Percentiles rank a stretch among this genome's conserved stretches.
phyloP scores from a whole-genome alignment of 129 eudicot species.

The Artemisia annua region DNA sequence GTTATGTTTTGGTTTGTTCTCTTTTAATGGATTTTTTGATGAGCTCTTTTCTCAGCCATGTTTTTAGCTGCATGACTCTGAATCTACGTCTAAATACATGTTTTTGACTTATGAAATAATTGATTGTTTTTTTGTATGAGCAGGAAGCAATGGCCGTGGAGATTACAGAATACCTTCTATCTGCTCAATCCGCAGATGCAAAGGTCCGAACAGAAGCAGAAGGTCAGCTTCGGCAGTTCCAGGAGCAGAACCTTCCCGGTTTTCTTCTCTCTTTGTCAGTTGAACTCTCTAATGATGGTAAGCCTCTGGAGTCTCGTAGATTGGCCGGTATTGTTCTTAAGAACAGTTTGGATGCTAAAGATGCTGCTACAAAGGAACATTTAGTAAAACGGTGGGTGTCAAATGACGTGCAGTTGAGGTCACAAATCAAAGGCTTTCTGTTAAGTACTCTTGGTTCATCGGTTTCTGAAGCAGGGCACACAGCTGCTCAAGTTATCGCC shows the following conservation, averaged over 20 bases:
- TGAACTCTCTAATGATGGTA: conserved; percentile 75
- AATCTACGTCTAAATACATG: background rate
- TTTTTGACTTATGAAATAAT: background rate
- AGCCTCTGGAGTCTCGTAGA: conserved; percentile 79
- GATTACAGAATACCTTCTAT: conserved; percentile 68
- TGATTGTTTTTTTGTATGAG: background rate
- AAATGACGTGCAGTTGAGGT: conserved; percentile 50
- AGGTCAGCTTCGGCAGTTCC: conserved; percentile 59
- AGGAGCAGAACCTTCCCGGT: conserved; percentile 74
- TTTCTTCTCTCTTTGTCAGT: conserved; percentile 70
- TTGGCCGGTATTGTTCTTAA: conserved; percentile 91
- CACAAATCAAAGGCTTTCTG: conserved; percentile 65
- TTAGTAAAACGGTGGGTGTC: conserved; percentile 73
- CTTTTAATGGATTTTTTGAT: too few species aligned
- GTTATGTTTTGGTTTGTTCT: too few species aligned
- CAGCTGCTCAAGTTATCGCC: conserved; percentile 90
- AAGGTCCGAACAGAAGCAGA: conserved; percentile 79
- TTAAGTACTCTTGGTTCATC: conserved; percentile 74
- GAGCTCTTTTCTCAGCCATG: too few species aligned
- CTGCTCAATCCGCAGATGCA: conserved; percentile 81
- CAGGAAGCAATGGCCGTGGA: conserved; percentile 71
- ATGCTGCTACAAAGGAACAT: conserved; percentile 56
- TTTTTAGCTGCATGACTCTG: background rate
- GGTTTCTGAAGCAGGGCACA: conserved; percentile 72
- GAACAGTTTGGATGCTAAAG: conserved; percentile 89